Base-by-base conservation (phyloP, 2,329 filamentous ascomycete genomes). In the Ilyonectria destructans region DNA sequence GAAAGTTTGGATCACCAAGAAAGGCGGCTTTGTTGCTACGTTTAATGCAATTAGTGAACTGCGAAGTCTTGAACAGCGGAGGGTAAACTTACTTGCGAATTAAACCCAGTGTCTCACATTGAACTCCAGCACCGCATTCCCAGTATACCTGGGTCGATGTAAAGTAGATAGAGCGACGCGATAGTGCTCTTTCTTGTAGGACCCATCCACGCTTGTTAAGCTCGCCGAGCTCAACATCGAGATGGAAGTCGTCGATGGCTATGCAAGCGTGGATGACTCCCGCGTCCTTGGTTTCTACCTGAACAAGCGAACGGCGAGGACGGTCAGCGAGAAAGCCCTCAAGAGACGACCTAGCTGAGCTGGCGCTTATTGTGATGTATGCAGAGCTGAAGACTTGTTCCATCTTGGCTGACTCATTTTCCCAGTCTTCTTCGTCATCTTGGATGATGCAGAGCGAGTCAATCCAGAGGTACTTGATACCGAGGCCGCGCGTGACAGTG, bases 401-500 rank as follows among this genome's bases (percentile, higher is more conserved):
- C 46, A 64, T 58, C 2, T 23, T 23, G 4, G 23, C 23, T 23
- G 23, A 23, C 4, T 23, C 4, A 23, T 23, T 54, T 33, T 72
- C 58, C 71, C 70, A 72, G 51, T 75, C 74, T 7, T 58, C 21
- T 6, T 19, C 23, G 40, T 68, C 63, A 33, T 74, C 72, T 40
- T 75, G 72, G n/a, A 75, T 62, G 29, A 75, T 75, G 55, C 72
- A 73, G 2, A 71, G 49, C 0, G 68, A 69, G 37, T 73, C 71
- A 19, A 74, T 72, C 71, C 73, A 75, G 6, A 75, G 29, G 45
- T 76, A 76, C 0, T 21, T 46, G 31, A 74, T 56, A 1, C 62
- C 51, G 1, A 74, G 58, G 23, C 2, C 4, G 23, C 4, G 2
- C 4, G 4, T 23, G 4, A 23, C 4, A 23, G 23, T 23, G 4